Base-by-base conservation (phyloP, 1,284 basidiomycete species). In the Apiotrichum mycotoxinovorans region DNA sequence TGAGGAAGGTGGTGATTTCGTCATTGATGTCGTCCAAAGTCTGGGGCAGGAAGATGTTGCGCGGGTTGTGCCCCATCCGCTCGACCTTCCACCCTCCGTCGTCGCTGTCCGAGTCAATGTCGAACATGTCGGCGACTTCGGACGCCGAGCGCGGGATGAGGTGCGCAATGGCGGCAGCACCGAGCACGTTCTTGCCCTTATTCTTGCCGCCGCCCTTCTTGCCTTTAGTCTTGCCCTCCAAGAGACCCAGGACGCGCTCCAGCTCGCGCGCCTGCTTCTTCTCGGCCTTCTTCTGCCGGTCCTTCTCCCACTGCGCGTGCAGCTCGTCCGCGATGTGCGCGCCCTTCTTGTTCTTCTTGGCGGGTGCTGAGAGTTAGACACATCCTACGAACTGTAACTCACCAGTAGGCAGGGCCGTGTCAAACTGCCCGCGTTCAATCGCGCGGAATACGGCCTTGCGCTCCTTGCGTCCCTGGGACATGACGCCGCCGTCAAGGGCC, bases 271-370 rank as follows among this genome's bases (percentile, higher is more conserved):
- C 80, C 4, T 79, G 81, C 72, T 91, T 94, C 70, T 81, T 78
- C 57, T 85, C 85, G 0, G 89, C 89, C 74, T 95, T 96, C 77
- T 85, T 87, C 52, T 80, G 77, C 1, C 90, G 86, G 69, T 95
- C 92, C 51, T 82, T 82, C 58, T 85, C 83, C 91, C 91, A 95
- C 62, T 87, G 87, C 0, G 77, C 82, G 58, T 82, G 82, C 1
- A 96, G 80, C 11, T 86, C 82, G 2, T 79, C 71, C 0, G 88
- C 84, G 49, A 91, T 75, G 17, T 77, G 64, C 59, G 82, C 80
- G 40, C 76, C 80, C 68, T 87, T 87, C 58, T 73, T 73, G 56
- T 58, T 62, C 57, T 66, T 70, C 61, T 70, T 69, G 18, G 52
- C 65, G 0, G 69, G 70, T 34, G 54, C 72, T 71, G 54, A 12